Percentiles rank a stretch among this genome's conserved stretches.
Conservation (phyloP, 2,329 filamentous ascomycete genomes). For the Arthroderma sp. region DNA sequence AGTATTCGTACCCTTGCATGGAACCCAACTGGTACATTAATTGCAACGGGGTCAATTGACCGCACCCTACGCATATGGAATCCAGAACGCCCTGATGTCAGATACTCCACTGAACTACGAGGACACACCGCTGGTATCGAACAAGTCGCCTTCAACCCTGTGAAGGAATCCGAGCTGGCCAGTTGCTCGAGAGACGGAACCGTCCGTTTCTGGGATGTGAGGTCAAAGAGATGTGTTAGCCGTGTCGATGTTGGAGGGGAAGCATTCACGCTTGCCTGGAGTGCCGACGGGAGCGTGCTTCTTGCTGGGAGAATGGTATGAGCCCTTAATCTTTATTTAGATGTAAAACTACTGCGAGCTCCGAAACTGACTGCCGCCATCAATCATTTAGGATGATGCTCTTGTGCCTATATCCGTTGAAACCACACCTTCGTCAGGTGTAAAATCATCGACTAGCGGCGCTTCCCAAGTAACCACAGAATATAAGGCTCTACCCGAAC, state of each 20-base stretch:
- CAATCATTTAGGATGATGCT: constrained; percentile 30
- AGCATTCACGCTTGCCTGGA: constrained; percentile 37
- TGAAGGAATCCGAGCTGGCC: constrained; percentile 36
- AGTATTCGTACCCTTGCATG: constrained; percentile 72
- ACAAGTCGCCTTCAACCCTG: constrained; percentile 37
- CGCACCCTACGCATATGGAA: constrained; percentile 92
- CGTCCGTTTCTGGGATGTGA: constrained; percentile 39
- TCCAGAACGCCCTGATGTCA: constrained; percentile 33
- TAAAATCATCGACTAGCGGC: constrained; percentile 1
- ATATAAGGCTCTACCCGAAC: constrained; percentile 29
- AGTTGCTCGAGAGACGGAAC: constrained; percentile 38
- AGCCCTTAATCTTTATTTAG: not conserved
- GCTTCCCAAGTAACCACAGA: constrained; percentile 14
- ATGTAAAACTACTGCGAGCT: constrained; percentile 1
- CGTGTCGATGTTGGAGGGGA: constrained; percentile 37
- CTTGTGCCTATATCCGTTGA: constrained; percentile 33
- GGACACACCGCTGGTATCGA: constrained; percentile 36
- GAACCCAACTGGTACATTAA: constrained; percentile 71
- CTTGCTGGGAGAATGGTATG: constrained; percentile 36
- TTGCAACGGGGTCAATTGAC: constrained; percentile 80
- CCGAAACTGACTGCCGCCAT: not conserved
- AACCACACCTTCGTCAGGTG: constrained; percentile 12
- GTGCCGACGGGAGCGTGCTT: constrained; percentile 33
- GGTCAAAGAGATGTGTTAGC: constrained; percentile 35
- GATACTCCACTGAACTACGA: constrained; percentile 36